Evolutionary conservation across 371 early-diverging fungal genomes (phyloP), one percentile per base, ranked within the genome.

Genomic region (Mucor irregularis): DNA sequence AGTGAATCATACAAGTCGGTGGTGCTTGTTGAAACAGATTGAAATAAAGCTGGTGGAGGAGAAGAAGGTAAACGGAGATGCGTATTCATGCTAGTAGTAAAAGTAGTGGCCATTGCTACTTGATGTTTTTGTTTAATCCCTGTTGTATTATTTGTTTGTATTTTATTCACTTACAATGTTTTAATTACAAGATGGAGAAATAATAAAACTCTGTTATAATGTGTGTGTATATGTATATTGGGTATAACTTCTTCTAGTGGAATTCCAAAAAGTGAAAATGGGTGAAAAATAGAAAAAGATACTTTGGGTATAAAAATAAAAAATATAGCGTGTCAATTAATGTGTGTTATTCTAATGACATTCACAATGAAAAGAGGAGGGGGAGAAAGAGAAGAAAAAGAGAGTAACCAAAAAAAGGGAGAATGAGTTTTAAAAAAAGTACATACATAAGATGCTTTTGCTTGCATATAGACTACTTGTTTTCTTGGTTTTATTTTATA

Each of bases 401-500:
- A 40, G 10, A 40, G 31, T 40, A 11, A 22, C n/a, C 39, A 17
- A 4, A 10, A 51, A 11, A 40, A 30, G 21, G 17, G 4, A 25
- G 4, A 30, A 31, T 3, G 11, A 22, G 34, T 11, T 30, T 21
- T 30, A 52, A 30, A 39, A 21, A 30, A 29, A 1, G 5, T n/a
- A n/a, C n/a, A n/a, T n/a, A n/a, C n/a, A n/a, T n/a, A n/a, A n/a
- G n/a, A n/a, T n/a, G n/a, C n/a, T n/a, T n/a, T n/a, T n/a, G n/a
- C n/a, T n/a, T n/a, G n/a, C n/a, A n/a, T n/a, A n/a, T n/a, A n/a
- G n/a, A n/a, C n/a, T n/a, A n/a, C n/a, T n/a, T n/a, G 8, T 34
- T 34, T 7, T 7, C n/a, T 4, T 11, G n/a, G 60, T 45, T 19
- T 46, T 51, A 21, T 53, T 56, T 69, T 83, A 87, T 53, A 89